Conservation (phyloP, 2,329 filamentous ascomycete genomes). For the Pseudogymnoascus sp. region DNA sequence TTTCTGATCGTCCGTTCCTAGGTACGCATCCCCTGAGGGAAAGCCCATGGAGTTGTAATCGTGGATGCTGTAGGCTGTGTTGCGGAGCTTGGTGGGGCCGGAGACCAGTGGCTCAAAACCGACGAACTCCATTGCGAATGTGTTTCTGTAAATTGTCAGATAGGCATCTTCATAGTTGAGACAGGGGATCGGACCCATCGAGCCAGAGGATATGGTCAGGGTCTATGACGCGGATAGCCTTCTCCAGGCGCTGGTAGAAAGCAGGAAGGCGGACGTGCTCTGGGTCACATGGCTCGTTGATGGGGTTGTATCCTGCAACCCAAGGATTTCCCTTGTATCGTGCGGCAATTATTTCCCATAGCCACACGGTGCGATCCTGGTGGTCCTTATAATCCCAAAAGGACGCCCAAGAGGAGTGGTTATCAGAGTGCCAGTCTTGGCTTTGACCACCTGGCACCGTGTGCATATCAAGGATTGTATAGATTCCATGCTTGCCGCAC, state of each 20-base stretch:
- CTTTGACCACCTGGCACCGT: conserved; percentile 42
- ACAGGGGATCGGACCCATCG: conserved; percentile 30
- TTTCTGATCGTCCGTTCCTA: conserved; percentile 37
- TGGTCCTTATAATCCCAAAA: conserved; percentile 45
- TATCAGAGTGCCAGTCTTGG: conserved; percentile 43
- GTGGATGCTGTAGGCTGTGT: conserved; percentile 45
- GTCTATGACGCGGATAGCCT: conserved; percentile 38
- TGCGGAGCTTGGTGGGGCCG: conserved; percentile 33
- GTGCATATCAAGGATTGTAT: conserved; percentile 44
- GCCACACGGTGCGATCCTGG: conserved; percentile 41
- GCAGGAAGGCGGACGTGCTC: conserved; percentile 36
- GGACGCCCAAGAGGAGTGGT: conserved; percentile 35
- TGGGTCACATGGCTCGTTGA: conserved; percentile 44
- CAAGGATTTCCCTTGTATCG: conserved; percentile 38
- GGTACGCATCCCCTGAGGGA: conserved; percentile 35
- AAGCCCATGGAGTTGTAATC: conserved; percentile 48
- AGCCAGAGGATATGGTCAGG: conserved; percentile 38
- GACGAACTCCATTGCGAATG: conserved; percentile 40
- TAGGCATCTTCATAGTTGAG: conserved; percentile 23
- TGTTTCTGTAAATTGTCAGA: conserved; percentile 18
- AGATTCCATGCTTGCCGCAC: conserved; percentile 37
- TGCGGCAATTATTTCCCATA: conserved; percentile 40
- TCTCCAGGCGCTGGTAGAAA: conserved; percentile 40
- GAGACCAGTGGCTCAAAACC: conserved; percentile 28
- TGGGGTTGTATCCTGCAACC: conserved; percentile 43